A percentile compares a stretch with the other conserved stretches of the same genome.
Evolutionary conservation across 2,329 filamentous ascomycete species (phyloP).

Genomic region (Cercospora janseana): DNA sequence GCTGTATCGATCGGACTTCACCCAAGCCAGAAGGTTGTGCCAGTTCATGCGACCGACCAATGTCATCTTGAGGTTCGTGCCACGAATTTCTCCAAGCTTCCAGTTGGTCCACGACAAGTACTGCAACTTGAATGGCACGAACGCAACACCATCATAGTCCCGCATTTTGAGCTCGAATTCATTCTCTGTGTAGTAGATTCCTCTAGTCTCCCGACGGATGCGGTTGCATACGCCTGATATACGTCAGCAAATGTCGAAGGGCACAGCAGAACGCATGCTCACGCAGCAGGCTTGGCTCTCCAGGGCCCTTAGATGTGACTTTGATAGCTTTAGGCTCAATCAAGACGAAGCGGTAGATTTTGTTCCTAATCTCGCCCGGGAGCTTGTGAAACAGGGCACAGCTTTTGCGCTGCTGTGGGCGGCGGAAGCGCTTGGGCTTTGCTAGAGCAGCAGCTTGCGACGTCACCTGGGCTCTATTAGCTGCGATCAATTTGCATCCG

Average conservation of each 20-base stretch:
- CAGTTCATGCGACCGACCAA: constrained; percentile 11
- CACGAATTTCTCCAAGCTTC: not conserved
- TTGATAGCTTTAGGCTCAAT: not conserved
- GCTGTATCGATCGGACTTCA: constrained; percentile 2
- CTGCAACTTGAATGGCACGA: constrained; percentile 12
- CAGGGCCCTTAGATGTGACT: constrained; percentile 8
- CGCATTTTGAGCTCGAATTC: constrained; percentile 6
- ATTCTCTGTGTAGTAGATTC: constrained; percentile 19
- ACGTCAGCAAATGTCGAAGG: not conserved
- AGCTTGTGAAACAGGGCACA: constrained; percentile 13
- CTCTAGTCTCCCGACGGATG: constrained; percentile 6
- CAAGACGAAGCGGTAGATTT: constrained; percentile 15
- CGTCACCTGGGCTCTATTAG: not conserved
- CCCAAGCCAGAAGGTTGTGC: constrained; percentile 15
- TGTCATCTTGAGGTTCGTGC: constrained; percentile 3
- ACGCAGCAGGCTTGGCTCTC: constrained; percentile 16
- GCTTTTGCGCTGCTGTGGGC: constrained; percentile 14
- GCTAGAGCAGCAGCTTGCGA: not conserved
- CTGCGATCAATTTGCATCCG: not conserved
- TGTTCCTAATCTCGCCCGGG: constrained; percentile 18
- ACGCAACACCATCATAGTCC: constrained; percentile 9
- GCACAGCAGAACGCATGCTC: not conserved
- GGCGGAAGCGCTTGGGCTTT: constrained; percentile 17
- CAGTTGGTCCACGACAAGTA: not conserved
- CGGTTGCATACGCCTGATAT: constrained; percentile 12